Conservation (phyloP, 257 asterid genomes). For the Datura wrightii region DNA sequence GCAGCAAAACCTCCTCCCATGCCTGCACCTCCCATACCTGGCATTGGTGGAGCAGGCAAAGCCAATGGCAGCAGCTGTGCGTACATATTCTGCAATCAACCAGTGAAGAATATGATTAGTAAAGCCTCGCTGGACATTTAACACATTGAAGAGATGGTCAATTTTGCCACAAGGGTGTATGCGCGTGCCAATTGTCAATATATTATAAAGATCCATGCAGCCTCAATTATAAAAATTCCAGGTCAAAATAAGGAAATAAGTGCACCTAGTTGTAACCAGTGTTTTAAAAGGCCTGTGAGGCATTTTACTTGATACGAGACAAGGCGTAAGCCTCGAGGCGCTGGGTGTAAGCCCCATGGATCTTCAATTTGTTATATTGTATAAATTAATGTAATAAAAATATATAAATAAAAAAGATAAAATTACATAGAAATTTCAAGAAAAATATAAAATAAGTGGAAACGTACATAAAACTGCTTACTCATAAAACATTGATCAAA, state of each 20-base stretch:
- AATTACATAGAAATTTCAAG: no score
- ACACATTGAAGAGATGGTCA: constrained; percentile 5
- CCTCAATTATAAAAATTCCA: neutral
- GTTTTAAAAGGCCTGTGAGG: no score
- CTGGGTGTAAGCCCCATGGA: no score
- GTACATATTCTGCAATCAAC: constrained; percentile 83
- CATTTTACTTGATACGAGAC: no score
- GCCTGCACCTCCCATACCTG: constrained; percentile 69
- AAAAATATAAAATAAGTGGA: no score
- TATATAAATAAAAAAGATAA: no score
- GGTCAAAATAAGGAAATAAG: constrained; percentile 1
- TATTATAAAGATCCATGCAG: constrained; percentile 8
- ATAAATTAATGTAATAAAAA: no score
- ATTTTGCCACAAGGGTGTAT: neutral
- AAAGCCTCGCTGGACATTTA: neutral
- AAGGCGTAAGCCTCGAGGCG: no score
- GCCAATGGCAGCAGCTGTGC: constrained; percentile 99
- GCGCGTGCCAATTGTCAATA: neutral
- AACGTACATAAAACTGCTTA: no score
- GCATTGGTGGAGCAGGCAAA: constrained; percentile 97
- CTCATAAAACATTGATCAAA: no score
- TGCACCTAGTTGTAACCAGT: constrained; percentile 1
- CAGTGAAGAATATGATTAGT: neutral
- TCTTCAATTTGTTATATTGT: no score
- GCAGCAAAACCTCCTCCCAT: constrained; percentile 71